Evolutionary conservation across 2,329 filamentous ascomycete species (phyloP), one percentile per base, ranked within the genome.

Genomic region (Diaporthe sp.): DNA sequence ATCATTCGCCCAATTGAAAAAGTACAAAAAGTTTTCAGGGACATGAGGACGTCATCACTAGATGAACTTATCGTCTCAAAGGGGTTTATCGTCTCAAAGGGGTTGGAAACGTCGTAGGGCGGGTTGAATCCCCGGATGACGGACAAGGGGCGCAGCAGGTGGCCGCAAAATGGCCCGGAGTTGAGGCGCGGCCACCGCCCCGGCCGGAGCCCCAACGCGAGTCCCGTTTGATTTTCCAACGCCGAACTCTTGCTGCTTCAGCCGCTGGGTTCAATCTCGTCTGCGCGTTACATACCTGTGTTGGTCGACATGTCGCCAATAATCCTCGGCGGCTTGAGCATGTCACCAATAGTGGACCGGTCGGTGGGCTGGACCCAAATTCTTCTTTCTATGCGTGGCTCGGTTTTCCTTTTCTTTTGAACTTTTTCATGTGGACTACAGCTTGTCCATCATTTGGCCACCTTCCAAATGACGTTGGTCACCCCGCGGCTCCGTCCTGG

Each of bases 381-480:
- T 49, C 46, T 28, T 70, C 46, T 70, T 53, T 55, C 46, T 55
- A 42, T 55, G 46, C n/a, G 65, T 53, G 65, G 34, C 15, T 39
- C 34, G 49, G 34, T 37, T 31, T 31, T 70, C 34, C 34, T 8
- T 55, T 70, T 55, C 15, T 51, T 37, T 17, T 53, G n/a, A 25
- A 70, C 17, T 55, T 55, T 39, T 60, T 46, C 19, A 34, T 46
- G n/a, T 44, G 37, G 46, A 42, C 57, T 73, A 53, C 44, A 39
- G 25, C 37, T 55, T 39, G 44, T 65, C 61, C 57, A 67, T 51
- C 61, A 62, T 19, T 55, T 28, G 44, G 39, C 68, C 42, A 72
- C 53, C 73, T 76, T 75, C 75, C 75, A 76, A 37, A 55, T 34
- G 31, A 75, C 46, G 46, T 76, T 75, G 25, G 72, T 62, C 72